Evolutionary conservation across 2,329 filamentous ascomycete genomes (phyloP).

Genomic region (Ophiosphaerella narmari): DNA sequence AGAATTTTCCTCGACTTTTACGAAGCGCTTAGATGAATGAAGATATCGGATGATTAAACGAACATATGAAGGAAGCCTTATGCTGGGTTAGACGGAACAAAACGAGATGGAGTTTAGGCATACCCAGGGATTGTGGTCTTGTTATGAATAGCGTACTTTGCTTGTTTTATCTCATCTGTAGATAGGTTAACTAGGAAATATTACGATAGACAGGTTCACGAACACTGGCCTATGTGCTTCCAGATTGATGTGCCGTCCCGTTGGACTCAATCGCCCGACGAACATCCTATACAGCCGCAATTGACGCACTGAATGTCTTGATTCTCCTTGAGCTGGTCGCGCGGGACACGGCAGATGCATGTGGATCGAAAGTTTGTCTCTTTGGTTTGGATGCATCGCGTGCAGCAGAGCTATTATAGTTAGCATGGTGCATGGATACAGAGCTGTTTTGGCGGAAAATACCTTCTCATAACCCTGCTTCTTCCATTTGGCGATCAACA

Average conservation of each 20-base stretch:
- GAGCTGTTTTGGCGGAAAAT: constrained; percentile 28
- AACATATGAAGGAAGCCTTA: background rate
- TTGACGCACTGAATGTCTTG: constrained; percentile 92
- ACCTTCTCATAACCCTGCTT: constrained; percentile 99
- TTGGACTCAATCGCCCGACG: constrained; percentile 72
- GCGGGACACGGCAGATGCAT: constrained; percentile 94
- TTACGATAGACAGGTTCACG: constrained; percentile 17
- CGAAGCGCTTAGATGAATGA: background rate
- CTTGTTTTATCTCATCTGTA: constrained; percentile 27
- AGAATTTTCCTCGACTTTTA: background rate
- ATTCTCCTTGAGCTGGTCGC: constrained; percentile 85
- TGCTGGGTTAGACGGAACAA: background rate
- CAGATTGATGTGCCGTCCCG: background rate
- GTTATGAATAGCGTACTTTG: constrained; percentile 12
- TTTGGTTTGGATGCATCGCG: constrained; percentile 98
- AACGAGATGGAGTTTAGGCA: constrained; percentile 19
- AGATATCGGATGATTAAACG: background rate
- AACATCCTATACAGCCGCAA: constrained; percentile 90
- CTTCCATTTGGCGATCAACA: constrained; percentile 99
- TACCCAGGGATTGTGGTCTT: constrained; percentile 18
- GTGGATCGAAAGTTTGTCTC: constrained; percentile 99
- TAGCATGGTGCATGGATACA: constrained; percentile 1
- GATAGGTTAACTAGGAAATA: constrained; percentile 27
- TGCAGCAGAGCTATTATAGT: constrained; percentile 75
- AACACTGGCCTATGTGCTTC: constrained; percentile 13